Evolutionary conservation across 1,284 basidiomycete genomes (phyloP).

Genomic region (Sutorius eximius): DNA sequence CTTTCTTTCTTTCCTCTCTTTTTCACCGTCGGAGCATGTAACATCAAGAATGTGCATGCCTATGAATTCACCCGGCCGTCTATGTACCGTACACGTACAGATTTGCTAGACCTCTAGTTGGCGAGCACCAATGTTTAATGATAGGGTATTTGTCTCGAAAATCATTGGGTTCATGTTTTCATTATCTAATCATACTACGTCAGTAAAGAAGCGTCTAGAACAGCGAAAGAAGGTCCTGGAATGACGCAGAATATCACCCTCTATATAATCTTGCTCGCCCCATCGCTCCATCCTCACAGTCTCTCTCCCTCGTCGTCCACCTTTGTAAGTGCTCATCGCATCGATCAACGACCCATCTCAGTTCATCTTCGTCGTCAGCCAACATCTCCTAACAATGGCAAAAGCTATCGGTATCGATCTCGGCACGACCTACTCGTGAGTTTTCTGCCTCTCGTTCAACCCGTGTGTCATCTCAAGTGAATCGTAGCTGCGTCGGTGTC

Average conservation of each 20-base stretch:
- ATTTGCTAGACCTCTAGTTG: constrained; percentile 27
- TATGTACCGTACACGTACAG: constrained; percentile 30
- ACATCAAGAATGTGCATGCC: constrained; percentile 29
- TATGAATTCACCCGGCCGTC: constrained; percentile 21
- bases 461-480: not conserved
- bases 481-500: constrained; percentile 79
- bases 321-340: constrained; percentile 18
- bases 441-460: constrained; percentile 11
- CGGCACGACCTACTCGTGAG: constrained; percentile 84
- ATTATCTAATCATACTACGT: constrained; percentile 37
- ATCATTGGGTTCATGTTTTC: constrained; percentile 10
- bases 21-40: constrained; percentile 22
- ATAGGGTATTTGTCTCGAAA: constrained; percentile 1
- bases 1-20: constrained; percentile 6
- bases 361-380: constrained; percentile 2
- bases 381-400: constrained; percentile 38
- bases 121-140: constrained; percentile 21
- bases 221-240: constrained; percentile 39
- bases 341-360: not conserved
- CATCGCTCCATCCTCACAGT: constrained; percentile 6
- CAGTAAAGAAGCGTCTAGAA: constrained; percentile 39
- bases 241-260: constrained; percentile 33
- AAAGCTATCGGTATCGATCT: constrained; percentile 95
- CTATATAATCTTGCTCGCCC: constrained; percentile 35
- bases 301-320: constrained; percentile 15